Evolutionary conservation across 192 early-diverging fungal genomes (phyloP).

Genomic region (Backusella psychrophila): DNA sequence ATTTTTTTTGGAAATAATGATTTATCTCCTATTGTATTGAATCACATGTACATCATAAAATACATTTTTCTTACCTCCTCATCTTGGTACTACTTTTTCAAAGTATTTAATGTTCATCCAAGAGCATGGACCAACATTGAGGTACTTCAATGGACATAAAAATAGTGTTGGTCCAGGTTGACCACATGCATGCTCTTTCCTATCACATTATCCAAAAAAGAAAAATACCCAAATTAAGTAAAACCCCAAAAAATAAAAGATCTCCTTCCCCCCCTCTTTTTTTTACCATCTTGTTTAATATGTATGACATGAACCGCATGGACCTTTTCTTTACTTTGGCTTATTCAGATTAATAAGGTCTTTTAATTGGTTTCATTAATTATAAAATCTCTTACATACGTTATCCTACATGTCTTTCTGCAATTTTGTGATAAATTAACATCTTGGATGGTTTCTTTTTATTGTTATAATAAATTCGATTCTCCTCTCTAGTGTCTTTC

Average conservation of each 20-base stretch:
- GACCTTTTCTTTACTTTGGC: background rate
- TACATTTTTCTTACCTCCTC: background rate
- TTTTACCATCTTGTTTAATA: background rate
- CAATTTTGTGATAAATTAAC: background rate
- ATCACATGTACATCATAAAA: background rate
- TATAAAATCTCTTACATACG: background rate
- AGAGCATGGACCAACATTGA: background rate
- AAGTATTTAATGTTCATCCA: background rate
- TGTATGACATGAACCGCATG: background rate
- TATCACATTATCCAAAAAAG: slow-evolving; percentile 4
- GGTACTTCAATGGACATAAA: background rate
- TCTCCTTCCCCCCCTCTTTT: background rate
- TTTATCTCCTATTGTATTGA: background rate
- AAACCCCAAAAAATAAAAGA: background rate
- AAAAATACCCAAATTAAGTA: background rate
- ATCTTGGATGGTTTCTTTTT: background rate
- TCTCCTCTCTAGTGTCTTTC: background rate
- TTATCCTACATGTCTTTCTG: background rate
- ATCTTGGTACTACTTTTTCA: background rate
- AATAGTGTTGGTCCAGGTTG: background rate
- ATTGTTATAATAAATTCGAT: background rate
- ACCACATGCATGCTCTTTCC: background rate
- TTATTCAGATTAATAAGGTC: background rate
- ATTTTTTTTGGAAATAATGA: background rate
- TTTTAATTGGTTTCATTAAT: background rate